phyloP scores from a whole-genome alignment of 306 rosid species.

The Comarum palustre region DNA sequence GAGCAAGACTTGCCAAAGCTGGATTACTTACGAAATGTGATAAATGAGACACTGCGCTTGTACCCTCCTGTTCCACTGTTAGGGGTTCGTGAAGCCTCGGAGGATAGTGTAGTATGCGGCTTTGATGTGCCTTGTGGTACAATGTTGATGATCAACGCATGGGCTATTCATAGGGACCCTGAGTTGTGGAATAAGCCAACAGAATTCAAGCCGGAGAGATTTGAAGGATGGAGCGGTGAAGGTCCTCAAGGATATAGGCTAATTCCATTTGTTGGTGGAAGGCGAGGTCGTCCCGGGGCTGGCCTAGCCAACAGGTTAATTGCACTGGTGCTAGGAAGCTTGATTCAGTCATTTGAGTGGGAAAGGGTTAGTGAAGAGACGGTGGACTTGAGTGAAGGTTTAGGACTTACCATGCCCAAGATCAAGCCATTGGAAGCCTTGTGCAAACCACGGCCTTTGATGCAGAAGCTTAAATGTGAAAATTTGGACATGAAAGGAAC shows the following conservation, averaged over 20 bases:
- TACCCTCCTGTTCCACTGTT: constrained; percentile 18
- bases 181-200: constrained; percentile 30
- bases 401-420: constrained; percentile 10
- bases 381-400: constrained; percentile 22
- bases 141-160: constrained; percentile 27
- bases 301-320: constrained; percentile 31
- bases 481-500: neutral
- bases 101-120: constrained; percentile 24
- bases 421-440: constrained; percentile 20
- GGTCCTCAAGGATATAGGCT: constrained; percentile 9
- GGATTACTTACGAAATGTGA: constrained; percentile 26
- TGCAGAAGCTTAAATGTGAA: neutral
- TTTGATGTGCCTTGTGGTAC: constrained; percentile 24
- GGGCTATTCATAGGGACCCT: constrained; percentile 35
- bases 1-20: constrained; percentile 30
- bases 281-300: constrained; percentile 48
- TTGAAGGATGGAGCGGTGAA: constrained; percentile 16
- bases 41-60: constrained; percentile 24
- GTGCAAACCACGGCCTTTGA: constrained; percentile 19
- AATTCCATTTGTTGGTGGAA: constrained; percentile 49
- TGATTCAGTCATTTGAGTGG: constrained; percentile 45
- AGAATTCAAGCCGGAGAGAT: constrained; percentile 33
- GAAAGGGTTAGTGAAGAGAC: constrained; percentile 11
- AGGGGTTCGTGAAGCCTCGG: constrained; percentile 22
- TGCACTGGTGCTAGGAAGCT: constrained; percentile 22